Evolutionary conservation across 768 basidiomycete species (phyloP).

Genomic region (Serendipita sp.): DNA sequence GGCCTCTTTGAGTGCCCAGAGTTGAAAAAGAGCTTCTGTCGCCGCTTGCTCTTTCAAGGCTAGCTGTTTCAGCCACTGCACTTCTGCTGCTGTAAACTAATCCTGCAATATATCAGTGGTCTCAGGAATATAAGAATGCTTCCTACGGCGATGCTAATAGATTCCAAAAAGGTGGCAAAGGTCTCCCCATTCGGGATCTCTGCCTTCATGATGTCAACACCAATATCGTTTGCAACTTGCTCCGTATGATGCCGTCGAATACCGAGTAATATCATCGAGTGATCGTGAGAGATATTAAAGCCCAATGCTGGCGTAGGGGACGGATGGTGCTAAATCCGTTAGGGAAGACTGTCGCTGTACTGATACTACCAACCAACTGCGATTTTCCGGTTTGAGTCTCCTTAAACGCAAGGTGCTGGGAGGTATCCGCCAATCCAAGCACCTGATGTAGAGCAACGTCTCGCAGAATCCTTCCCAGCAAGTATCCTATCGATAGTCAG

Average conservation of each 20-base stretch:
- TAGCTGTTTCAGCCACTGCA: slow-evolving; percentile 18
- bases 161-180: slow-evolving; percentile 43
- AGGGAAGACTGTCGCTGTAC: background rate
- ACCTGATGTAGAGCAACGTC: background rate
- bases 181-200: slow-evolving; percentile 42
- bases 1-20: slow-evolving; percentile 86
- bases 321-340: slow-evolving; percentile 12
- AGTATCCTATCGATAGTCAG: slow-evolving; percentile 35
- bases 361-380: slow-evolving; percentile 24
- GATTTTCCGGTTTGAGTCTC: slow-evolving; percentile 43
- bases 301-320: slow-evolving; percentile 50
- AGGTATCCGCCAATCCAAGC: background rate
- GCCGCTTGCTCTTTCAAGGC: slow-evolving; percentile 16
- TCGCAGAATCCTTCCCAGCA: slow-evolving; percentile 58
- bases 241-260: slow-evolving; percentile 14
- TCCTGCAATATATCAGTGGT: background rate
- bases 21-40: slow-evolving; percentile 43
- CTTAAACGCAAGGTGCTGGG: slow-evolving; percentile 21
- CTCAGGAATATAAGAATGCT: background rate
- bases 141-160: slow-evolving; percentile 49
- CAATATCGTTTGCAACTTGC: slow-evolving; percentile 22
- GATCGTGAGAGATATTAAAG: slow-evolving; percentile 75
- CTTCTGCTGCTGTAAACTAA: slow-evolving; percentile 30
- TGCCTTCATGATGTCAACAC: slow-evolving; percentile 72
- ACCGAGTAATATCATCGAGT: slow-evolving; percentile 52